Conservation (phyloP, 768 basidiomycete genomes). For the Phaeotremella fagi region DNA sequence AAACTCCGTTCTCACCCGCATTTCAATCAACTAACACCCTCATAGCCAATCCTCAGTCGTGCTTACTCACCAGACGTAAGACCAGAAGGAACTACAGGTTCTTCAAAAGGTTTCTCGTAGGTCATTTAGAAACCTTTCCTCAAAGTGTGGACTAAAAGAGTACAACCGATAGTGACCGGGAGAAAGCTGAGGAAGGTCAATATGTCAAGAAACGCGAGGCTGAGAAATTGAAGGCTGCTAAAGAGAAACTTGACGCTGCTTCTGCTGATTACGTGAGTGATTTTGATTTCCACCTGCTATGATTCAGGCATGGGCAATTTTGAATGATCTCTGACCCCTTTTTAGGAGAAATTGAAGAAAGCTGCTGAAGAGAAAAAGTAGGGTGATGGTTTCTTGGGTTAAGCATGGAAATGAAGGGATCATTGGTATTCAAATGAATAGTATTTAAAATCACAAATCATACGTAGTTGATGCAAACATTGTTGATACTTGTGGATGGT, state of each 20-base stretch:
- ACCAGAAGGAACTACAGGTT: slow-evolving; percentile 36
- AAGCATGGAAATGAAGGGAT: too few relatives aligned
- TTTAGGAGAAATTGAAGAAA: slow-evolving; percentile 31
- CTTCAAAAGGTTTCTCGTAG: slow-evolving; percentile 41
- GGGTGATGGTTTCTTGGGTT: too few relatives aligned
- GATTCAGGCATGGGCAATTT: too few relatives aligned
- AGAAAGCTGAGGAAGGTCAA: slow-evolving; percentile 41
- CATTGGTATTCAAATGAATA: too few relatives aligned
- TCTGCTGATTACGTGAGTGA: slow-evolving; percentile 39
- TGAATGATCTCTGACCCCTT: background rate
- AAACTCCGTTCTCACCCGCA: background rate
- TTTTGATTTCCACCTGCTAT: background rate
- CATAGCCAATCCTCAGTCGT: slow-evolving; percentile 19
- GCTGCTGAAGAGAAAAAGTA: slow-evolving; percentile 13
- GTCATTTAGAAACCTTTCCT: slow-evolving; percentile 4
- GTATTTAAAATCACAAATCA: too few relatives aligned
- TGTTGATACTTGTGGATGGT: too few relatives aligned
- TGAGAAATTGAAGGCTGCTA: slow-evolving; percentile 30
- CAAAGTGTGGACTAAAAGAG: background rate
- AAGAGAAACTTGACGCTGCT: slow-evolving; percentile 29
- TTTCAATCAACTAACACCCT: background rate
- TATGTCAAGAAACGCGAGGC: slow-evolving; percentile 39
- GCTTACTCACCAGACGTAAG: slow-evolving; percentile 32
- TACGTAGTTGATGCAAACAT: background rate
- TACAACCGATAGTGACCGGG: slow-evolving; percentile 28